Conservation (phyloP, 768 basidiomycete genomes). For the Harrya chromipes region DNA sequence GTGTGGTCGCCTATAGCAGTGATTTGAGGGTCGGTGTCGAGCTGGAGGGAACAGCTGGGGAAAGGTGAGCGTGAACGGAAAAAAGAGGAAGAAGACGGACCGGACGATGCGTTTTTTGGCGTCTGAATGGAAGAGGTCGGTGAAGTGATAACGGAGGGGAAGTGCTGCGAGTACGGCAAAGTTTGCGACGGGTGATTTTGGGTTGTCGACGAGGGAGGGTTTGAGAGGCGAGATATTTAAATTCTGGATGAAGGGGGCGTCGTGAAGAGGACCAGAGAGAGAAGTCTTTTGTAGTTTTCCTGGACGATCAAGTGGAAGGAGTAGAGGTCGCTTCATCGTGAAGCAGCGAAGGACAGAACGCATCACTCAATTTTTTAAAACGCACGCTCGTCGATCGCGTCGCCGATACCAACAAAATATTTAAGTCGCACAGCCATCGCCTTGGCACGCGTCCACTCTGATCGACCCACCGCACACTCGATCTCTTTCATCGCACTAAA, state of each 20-base stretch:
- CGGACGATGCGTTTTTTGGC: conserved; percentile 17
- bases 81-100: conserved; percentile 8
- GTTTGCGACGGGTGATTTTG: conserved; percentile 53
- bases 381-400: conserved; percentile 23
- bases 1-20: conserved; percentile 60
- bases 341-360: background rate
- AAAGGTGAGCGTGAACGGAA: conserved; percentile 4
- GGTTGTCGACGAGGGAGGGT: conserved; percentile 37
- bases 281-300: conserved; percentile 15
- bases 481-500: conserved; percentile 49
- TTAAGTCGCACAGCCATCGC: conserved; percentile 62
- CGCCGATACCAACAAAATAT: conserved; percentile 66
- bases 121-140: conserved; percentile 12
- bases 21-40: conserved; percentile 36
- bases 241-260: conserved; percentile 31
- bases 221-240: conserved; percentile 26
- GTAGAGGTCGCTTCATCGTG: conserved; percentile 9
- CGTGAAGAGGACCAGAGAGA: conserved; percentile 35
- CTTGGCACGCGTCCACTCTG: conserved; percentile 59
- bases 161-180: conserved; percentile 21
- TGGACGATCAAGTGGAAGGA: conserved; percentile 6
- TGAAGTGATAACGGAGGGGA: conserved; percentile 15
- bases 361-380: too few species aligned
- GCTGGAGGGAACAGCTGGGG: conserved; percentile 22
- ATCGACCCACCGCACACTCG: conserved; percentile 44